Conservation (phyloP, 768 basidiomycete genomes). For the Wakefieldia striispora region DNA sequence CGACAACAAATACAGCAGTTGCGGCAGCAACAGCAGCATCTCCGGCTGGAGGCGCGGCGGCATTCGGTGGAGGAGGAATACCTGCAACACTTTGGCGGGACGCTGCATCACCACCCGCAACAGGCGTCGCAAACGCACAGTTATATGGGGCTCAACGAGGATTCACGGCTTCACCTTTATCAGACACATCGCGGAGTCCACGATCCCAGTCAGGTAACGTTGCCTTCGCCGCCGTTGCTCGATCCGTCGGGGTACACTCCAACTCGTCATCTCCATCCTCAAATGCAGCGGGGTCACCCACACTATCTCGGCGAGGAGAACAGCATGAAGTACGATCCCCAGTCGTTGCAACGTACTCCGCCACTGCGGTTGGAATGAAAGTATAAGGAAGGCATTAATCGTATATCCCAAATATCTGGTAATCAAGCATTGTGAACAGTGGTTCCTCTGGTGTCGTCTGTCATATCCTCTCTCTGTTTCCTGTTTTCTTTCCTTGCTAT, state of each 20-base stretch:
- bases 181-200: constrained; percentile 36
- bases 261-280: constrained; percentile 34
- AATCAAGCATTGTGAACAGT: constrained; percentile 26
- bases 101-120: constrained; percentile 28
- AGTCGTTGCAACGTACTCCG: constrained; percentile 42
- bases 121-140: constrained; percentile 28
- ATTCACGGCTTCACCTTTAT: constrained; percentile 34
- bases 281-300: constrained; percentile 33
- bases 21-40: constrained; percentile 37
- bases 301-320: constrained; percentile 35
- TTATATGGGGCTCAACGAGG: constrained; percentile 28
- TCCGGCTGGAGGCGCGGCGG: constrained; percentile 33
- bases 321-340: constrained; percentile 45
- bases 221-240: constrained; percentile 34
- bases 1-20: constrained; percentile 43
- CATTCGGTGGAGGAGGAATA: constrained; percentile 37
- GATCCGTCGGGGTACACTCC: constrained; percentile 31
- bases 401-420: constrained; percentile 27
- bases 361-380: constrained; percentile 51
- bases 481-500: neutral
- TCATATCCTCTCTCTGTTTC: neutral
- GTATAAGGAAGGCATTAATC: constrained; percentile 26
- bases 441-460: constrained; percentile 9
- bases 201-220: constrained; percentile 22
- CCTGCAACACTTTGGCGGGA: constrained; percentile 38